Base-by-base conservation (phyloP, 768 basidiomycete genomes). In the Hirschioporus abietinus region DNA sequence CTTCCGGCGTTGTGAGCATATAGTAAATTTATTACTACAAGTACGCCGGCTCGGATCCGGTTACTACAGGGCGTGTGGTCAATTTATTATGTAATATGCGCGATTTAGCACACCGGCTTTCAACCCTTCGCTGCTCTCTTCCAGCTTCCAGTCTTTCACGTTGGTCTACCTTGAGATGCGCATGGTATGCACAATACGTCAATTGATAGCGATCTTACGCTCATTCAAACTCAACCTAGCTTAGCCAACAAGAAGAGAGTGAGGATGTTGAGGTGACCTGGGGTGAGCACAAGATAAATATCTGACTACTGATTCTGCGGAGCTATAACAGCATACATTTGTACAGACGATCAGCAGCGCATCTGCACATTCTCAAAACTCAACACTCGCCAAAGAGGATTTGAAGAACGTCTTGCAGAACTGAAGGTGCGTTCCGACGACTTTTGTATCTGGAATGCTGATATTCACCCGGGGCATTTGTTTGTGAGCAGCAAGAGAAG, bases 351-450 rank as follows among this genome's bases (percentile, higher is more conserved):
- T 75, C 95, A 98, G 76, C 88, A 95, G 70, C 86, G 87, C 30
- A 98, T 98, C 78, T 96, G 90, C 78, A 82, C 86, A 0, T 97
- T 98, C 75, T 96, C 95, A 0, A 96, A 94, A 75, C 81, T 96
- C 52, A 97, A 96, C 72, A 88, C 88, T 8, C 87, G 95, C 61
- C 76, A 92, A 66, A 83, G 87, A 7, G 81, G 82, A 27, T 81
- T 94, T 42, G 87, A 92, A 71, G 92, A 89, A 68, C 88, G 86
- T 65, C 82, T 95, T 34, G 83, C 87, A 65, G 78, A 78, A 26
- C 83, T 95, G 71, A 92, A 92, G 84, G 95, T 94, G 35, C 20
- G 78, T 72, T 12, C 17, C 10, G 26, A n/a, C 63, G 35, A 57
- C 25, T 64, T 58, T 30, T 12, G 42, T 52, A 60, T 35, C 36